Evolutionary conservation across 352 stramenopile species (phyloP).

Genomic region (Pythium angustatum): DNA sequence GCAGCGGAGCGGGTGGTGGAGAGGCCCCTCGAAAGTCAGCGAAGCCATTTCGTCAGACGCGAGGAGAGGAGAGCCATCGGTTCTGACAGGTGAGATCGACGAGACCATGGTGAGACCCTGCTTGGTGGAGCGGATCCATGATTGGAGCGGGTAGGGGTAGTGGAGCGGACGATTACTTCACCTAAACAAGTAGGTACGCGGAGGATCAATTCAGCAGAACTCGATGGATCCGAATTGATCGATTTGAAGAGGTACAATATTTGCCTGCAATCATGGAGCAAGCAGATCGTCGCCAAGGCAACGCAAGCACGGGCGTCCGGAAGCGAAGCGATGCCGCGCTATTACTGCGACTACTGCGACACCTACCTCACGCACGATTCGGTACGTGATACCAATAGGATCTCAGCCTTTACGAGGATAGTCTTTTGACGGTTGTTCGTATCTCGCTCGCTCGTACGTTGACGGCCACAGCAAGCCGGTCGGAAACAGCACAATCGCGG

Average conservation of each 20-base stretch:
- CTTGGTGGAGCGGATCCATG: background rate
- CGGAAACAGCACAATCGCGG: constrained; percentile 93
- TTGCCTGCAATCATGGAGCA: background rate
- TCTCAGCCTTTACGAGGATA: too few relatives aligned
- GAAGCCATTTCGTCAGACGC: constrained; percentile 4
- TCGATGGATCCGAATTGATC: constrained; percentile 24
- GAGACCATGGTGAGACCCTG: background rate
- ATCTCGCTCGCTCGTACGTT: too few relatives aligned
- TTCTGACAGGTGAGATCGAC: constrained; percentile 3
- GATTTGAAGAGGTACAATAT: constrained; percentile 14
- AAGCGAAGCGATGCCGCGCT: constrained; percentile 78
- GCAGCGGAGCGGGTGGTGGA: constrained; percentile 22
- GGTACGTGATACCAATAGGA: constrained; percentile 44
- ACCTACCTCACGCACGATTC: constrained; percentile 95
- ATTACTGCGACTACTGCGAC: constrained; percentile 95
- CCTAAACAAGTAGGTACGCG: background rate
- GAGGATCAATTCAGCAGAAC: background rate
- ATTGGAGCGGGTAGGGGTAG: constrained; percentile 3
- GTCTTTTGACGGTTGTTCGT: too few relatives aligned
- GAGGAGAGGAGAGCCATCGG: constrained; percentile 8
- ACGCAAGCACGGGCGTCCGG: background rate
- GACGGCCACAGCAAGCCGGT: constrained; percentile 84
- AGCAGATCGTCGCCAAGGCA: background rate
- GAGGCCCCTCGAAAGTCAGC: background rate
- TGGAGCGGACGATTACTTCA: constrained; percentile 3